A percentile compares a stretch with the other conserved stretches of the same genome.
These are phyloP conservation scores for Yamadazyma friedrichii DNA, from an alignment of 1,139 yeast species.

Conservation along the genomic window DNA sequence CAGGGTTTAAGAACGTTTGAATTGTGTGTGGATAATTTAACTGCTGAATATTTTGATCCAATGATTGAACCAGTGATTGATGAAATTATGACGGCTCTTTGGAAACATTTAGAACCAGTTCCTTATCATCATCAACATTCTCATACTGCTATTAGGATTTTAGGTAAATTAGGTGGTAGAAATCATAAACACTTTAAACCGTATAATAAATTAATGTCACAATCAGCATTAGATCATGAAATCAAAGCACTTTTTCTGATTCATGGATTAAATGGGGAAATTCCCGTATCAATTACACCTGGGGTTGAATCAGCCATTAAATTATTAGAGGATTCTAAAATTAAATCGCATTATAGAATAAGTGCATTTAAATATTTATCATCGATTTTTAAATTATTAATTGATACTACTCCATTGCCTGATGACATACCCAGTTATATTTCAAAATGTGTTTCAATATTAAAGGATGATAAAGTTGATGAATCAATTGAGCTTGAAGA, in stretches of 20 bases:
- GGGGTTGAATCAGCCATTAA: conserved; percentile 76
- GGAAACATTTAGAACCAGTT: conserved; percentile 87
- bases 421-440: conserved; percentile 49
- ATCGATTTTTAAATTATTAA: conserved; percentile 63
- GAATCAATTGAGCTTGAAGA: conserved; percentile 36
- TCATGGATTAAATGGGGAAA: conserved; percentile 60
- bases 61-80: conserved; percentile 93
- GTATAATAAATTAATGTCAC: conserved; percentile 59
- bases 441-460: conserved; percentile 44
- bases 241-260: conserved; percentile 66
- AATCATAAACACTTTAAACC: conserved; percentile 82
- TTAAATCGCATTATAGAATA: conserved; percentile 64
- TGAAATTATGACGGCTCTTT: conserved; percentile 88
- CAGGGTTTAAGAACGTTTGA: conserved; percentile 95
- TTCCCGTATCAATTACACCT: conserved; percentile 77
- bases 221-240: conserved; percentile 63
- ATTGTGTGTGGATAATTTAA: conserved; percentile 92
- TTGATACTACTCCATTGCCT: conserved; percentile 67
- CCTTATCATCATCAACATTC: conserved; percentile 94
- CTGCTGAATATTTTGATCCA: conserved; percentile 96
- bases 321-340: conserved; percentile 64
- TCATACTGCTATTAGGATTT: conserved; percentile 87
- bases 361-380: conserved; percentile 77
- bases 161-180: conserved; percentile 96
- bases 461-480: conserved; percentile 43